Conservation (phyloP, 78 protist genomes). For the Speleostelium caveatum region DNA sequence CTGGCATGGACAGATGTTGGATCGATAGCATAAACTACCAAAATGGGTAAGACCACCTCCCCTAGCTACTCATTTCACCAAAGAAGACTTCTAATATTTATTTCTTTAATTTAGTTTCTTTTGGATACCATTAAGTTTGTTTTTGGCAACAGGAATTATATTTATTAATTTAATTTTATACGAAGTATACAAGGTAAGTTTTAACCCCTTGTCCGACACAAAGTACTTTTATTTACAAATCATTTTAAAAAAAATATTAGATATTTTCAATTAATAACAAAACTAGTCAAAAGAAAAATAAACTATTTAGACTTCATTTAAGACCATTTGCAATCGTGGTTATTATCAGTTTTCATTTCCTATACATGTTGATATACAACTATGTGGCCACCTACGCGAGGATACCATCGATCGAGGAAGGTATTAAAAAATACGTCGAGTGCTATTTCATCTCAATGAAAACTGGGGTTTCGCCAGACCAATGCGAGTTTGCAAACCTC, state of each 20-base stretch:
- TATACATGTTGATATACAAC: slow-evolving; percentile 15
- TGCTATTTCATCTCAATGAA: background rate
- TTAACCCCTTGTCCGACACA: background rate
- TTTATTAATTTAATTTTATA: slow-evolving; percentile 6
- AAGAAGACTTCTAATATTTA: no score
- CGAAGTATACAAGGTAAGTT: slow-evolving; percentile 24
- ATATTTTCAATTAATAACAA: background rate
- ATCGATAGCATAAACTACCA: background rate
- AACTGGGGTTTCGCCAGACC: background rate
- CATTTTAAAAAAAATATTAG: background rate
- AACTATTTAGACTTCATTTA: background rate
- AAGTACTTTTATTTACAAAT: background rate
- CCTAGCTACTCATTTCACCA: no score
- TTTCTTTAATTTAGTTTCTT: slow-evolving; percentile 32
- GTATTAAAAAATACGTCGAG: background rate
- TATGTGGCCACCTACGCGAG: background rate
- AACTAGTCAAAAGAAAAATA: background rate
- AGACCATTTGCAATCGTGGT: background rate
- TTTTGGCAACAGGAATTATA: background rate
- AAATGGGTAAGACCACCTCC: no score
- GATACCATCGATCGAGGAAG: background rate
- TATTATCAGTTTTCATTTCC: background rate
- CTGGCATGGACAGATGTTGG: slow-evolving; percentile 17
- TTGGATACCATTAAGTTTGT: slow-evolving; percentile 26
- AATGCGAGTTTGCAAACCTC: background rate